phyloP scores from a whole-genome alignment of 768 basidiomycete species.

The Rhodotorula babjevae region DNA sequence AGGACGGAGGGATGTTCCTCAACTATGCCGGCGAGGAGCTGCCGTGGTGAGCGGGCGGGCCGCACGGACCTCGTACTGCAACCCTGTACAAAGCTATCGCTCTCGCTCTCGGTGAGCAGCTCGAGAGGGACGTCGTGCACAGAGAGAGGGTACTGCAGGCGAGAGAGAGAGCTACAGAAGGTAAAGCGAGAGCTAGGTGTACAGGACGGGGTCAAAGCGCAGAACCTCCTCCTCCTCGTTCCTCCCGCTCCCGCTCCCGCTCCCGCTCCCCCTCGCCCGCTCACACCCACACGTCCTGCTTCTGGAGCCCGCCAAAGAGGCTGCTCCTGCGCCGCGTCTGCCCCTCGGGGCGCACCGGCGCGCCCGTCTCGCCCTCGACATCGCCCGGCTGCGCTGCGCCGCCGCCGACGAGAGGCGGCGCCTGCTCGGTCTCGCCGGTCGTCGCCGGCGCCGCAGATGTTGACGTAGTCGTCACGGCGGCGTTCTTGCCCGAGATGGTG shows the following conservation, averaged over 20 bases:
- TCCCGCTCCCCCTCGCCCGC: too few species aligned
- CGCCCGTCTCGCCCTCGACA: not conserved
- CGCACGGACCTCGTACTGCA: too few species aligned
- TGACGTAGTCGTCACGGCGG: too few species aligned
- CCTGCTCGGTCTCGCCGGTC: too few species aligned
- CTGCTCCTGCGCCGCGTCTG: not conserved
- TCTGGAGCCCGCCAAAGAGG: not conserved
- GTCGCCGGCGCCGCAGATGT: too few species aligned
- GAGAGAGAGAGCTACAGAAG: not conserved
- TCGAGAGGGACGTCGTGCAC: too few species aligned
- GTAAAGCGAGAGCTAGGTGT: not conserved
- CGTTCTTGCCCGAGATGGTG: constrained; percentile 3
- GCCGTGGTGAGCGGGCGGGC: constrained; percentile 17
- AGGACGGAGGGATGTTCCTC: constrained; percentile 36
- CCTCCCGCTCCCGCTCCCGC: not conserved
- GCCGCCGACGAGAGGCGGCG: not conserved
- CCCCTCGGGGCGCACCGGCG: not conserved
- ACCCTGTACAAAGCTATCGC: too few species aligned
- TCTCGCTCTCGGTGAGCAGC: too few species aligned
- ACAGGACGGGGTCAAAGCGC: not conserved
- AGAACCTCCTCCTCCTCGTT: not conserved
- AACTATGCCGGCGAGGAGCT: constrained; percentile 38
- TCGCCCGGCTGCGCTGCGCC: not conserved
- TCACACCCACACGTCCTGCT: not conserved
- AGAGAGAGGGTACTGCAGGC: too few species aligned